Percentiles rank a stretch among this genome's conserved stretches.
Conservation (phyloP, 2,329 filamentous ascomycete species). For the Xylariaceae sp. region DNA sequence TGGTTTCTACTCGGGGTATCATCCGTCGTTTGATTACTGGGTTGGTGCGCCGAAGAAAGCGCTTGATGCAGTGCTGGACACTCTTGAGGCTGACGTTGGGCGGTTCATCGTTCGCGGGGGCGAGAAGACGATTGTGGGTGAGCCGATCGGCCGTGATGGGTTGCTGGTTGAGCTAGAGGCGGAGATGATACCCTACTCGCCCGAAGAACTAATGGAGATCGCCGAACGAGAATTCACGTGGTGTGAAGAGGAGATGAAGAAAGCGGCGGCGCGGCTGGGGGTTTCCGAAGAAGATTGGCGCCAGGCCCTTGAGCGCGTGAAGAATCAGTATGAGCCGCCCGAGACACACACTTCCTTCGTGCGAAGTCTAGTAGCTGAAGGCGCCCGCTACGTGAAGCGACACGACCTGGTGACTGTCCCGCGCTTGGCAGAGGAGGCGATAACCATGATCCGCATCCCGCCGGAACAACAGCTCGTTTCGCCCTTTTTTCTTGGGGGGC, state of each 20-base stretch:
- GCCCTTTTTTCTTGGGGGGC: conserved; percentile 55
- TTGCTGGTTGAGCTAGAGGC: conserved; percentile 47
- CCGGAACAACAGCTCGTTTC: conserved; percentile 48
- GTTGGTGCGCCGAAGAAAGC: conserved; percentile 39
- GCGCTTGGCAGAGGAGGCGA: conserved; percentile 45
- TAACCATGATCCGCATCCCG: conserved; percentile 53
- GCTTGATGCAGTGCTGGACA: conserved; percentile 36
- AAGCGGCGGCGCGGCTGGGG: conserved; percentile 44
- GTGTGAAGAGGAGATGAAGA: conserved; percentile 51
- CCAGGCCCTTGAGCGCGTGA: conserved; percentile 50
- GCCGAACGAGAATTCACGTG: conserved; percentile 48
- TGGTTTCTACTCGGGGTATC: conserved; percentile 49
- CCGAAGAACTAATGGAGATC: conserved; percentile 49
- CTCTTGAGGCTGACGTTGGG: conserved; percentile 33
- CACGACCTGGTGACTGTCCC: conserved; percentile 53
- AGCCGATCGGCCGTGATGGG: conserved; percentile 49
- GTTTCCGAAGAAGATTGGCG: conserved; percentile 43
- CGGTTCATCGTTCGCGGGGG: conserved; percentile 40
- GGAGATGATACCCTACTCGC: conserved; percentile 54
- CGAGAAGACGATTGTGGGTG: conserved; percentile 48
- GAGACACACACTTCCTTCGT: conserved; percentile 50
- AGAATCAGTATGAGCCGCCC: conserved; percentile 48
- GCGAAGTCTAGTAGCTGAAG: conserved; percentile 45
- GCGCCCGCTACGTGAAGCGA: conserved; percentile 46
- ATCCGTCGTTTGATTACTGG: conserved; percentile 55